A percentile compares a stretch with the other conserved stretches of the same genome.
phyloP scores from a whole-genome alignment of 2,329 filamentous ascomycete species.

The Stagonosporopsis cucurbitacearum region DNA sequence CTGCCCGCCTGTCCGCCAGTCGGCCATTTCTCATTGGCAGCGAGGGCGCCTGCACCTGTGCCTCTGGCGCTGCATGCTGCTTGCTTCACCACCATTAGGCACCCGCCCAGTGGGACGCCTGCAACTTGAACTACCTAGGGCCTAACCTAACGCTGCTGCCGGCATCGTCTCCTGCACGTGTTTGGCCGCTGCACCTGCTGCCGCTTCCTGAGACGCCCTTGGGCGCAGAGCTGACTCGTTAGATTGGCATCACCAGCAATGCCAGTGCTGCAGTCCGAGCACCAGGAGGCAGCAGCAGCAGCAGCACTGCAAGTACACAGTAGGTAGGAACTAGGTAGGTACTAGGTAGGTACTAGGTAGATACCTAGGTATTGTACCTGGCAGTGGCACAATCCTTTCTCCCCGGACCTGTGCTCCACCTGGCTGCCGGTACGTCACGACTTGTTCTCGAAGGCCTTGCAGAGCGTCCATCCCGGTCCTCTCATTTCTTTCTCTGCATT shows the following conservation, averaged over 20 bases:
- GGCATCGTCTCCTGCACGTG: slow-evolving; percentile 1
- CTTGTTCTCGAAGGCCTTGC: slow-evolving; percentile 8
- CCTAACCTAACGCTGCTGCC: not conserved
- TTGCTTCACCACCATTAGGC: not conserved
- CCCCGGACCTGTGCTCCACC: slow-evolving; percentile 8
- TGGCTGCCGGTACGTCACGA: slow-evolving; percentile 11
- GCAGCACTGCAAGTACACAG: too few relatives aligned
- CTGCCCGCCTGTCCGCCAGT: slow-evolving; percentile 5
- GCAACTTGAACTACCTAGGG: too few relatives aligned
- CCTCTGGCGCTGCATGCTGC: slow-evolving; percentile 4
- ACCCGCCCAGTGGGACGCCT: not conserved
- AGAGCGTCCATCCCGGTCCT: slow-evolving; percentile 10
- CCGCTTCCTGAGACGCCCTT: slow-evolving; percentile 14
- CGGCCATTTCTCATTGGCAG: slow-evolving; percentile 14
- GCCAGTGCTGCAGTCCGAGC: slow-evolving; percentile 17
- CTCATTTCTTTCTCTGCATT: slow-evolving; percentile 10
- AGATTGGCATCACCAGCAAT: slow-evolving; percentile 14
- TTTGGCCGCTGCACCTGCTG: slow-evolving; percentile 1
- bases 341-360: too few relatives aligned
- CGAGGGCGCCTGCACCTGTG: not conserved
- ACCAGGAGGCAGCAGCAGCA: not conserved
- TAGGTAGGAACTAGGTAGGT: too few relatives aligned
- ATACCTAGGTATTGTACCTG: too few relatives aligned
- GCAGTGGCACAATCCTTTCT: slow-evolving; percentile 10
- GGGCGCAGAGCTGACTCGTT: slow-evolving; percentile 16